A percentile compares a stretch with the other conserved stretches of the same genome.
These are phyloP conservation scores for Eucalyptus melliodora DNA, from an alignment of 345 rosid genomes.

Conservation along the genomic window DNA sequence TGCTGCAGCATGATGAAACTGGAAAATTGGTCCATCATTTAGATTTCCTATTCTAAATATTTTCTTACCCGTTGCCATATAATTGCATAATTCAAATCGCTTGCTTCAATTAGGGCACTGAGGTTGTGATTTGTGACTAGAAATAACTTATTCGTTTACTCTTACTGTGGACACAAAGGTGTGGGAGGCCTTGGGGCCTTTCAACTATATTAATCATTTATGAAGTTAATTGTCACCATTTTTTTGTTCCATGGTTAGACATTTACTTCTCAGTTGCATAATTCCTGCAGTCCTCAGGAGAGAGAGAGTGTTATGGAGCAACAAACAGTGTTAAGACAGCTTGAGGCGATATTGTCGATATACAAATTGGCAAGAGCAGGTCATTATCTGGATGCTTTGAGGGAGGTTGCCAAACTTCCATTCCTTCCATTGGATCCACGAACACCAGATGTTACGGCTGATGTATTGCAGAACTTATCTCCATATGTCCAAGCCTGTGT, in stretches of 20 bases:
- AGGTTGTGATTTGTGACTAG: background rate
- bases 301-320: conserved; percentile 77
- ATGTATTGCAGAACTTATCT: conserved; percentile 60
- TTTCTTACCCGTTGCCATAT: background rate
- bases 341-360: conserved; percentile 77
- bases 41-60: background rate
- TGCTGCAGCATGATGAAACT: background rate
- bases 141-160: background rate
- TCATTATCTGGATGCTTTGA: conserved; percentile 66
- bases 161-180: background rate
- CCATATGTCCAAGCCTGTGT: conserved; percentile 82
- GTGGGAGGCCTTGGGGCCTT: background rate
- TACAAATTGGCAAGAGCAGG: conserved; percentile 65
- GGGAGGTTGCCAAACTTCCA: conserved; percentile 87
- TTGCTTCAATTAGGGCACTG: background rate
- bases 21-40: background rate
- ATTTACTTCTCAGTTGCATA: background rate
- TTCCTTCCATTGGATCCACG: conserved; percentile 91
- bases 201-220: background rate
- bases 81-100: background rate
- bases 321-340: conserved; percentile 88
- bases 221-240: background rate
- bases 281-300: conserved; percentile 57
- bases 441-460: conserved; percentile 33
- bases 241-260: background rate